Evolutionary conservation across 345 rosid genomes (phyloP), one percentile per base, ranked within the genome.

Genomic region (Eucalyptus urophylla): DNA sequence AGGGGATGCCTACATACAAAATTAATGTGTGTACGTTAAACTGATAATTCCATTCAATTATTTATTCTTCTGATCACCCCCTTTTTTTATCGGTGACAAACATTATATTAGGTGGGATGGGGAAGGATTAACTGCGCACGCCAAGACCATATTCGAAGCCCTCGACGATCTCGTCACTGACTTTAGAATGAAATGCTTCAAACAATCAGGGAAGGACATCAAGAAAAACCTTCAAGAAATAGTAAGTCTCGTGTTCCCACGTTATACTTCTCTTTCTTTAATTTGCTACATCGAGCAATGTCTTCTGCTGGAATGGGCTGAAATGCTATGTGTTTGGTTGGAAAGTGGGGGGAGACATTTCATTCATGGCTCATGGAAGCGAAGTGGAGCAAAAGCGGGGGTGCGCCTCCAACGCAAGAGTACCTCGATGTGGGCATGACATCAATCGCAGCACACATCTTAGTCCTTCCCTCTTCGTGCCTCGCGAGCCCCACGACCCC

Each of bases 321-420:
- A 50, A 10, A 47, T 53, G 58, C n/a, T 24, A 12, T n/a, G 49
- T 80, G 56, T 19, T 40, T 83, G 47, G 56, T 3, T 88, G 90
- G 31, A 47, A 47, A 96, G 98, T 96, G 97, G 98, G 17, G 58
- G 15, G 96, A 95, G 88, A 94, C 97, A 88, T 96, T 96, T 90
- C 93, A 69, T 56, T 89, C 97, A 29, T 95, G 95, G 98, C 92
- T 93, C 40, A 50, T 45, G 54, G 98, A 96, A 94, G 93, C 98
- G 3, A 87, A 89, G 62, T 94, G 96, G 95, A 93, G 95, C 90
- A 92, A 56, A 92, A 93, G 86, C 33, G 91, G 91, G 56, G n/a
- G 60, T 47, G 72, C 88, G 27, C 93, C 95, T 45, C 80, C 94
- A 21, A 88, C 83, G 45, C 91, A 93, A 7, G 96, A 92, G 80